Evolutionary conservation across 805 yeast genomes (phyloP).

Genomic region (Monosporozyma aerobia): DNA sequence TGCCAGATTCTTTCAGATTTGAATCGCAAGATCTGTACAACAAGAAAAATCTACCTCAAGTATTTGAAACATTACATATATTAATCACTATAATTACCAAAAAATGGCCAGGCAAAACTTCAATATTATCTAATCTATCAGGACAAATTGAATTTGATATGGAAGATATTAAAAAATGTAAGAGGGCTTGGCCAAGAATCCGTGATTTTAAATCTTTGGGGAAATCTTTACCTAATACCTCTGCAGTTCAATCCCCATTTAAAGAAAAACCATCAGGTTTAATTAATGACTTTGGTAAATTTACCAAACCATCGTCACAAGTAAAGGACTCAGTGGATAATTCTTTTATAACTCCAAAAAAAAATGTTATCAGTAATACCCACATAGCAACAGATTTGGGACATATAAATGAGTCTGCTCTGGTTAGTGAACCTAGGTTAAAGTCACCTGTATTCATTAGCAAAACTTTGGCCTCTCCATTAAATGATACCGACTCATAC

Average conservation of each 20-base stretch:
- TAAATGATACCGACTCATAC: background rate
- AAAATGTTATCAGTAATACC: background rate
- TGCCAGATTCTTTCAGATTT: slow-evolving; percentile 83
- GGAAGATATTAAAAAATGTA: slow-evolving; percentile 60
- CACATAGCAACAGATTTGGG: no score
- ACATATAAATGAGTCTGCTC: background rate
- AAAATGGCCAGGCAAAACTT: slow-evolving; percentile 44
- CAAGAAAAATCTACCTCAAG: slow-evolving; percentile 85
- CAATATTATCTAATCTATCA: slow-evolving; percentile 52
- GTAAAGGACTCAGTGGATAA: background rate
- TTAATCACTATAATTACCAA: slow-evolving; percentile 61
- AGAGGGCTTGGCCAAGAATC: slow-evolving; percentile 51
- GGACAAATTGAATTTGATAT: slow-evolving; percentile 52
- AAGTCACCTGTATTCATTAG: background rate
- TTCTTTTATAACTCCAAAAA: background rate
- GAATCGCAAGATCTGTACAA: slow-evolving; percentile 92
- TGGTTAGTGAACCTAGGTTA: background rate
- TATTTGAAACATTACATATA: slow-evolving; percentile 88
- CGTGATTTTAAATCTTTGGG: slow-evolving; percentile 66
- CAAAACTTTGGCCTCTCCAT: background rate
- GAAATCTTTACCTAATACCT: slow-evolving; percentile 17
- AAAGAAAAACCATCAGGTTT: slow-evolving; percentile 11
- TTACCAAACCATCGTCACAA: slow-evolving; percentile 1
- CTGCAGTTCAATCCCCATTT: background rate
- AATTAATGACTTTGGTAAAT: slow-evolving; percentile 17